Conservation (phyloP, 305 asterid species). For the Rubia balearica region DNA sequence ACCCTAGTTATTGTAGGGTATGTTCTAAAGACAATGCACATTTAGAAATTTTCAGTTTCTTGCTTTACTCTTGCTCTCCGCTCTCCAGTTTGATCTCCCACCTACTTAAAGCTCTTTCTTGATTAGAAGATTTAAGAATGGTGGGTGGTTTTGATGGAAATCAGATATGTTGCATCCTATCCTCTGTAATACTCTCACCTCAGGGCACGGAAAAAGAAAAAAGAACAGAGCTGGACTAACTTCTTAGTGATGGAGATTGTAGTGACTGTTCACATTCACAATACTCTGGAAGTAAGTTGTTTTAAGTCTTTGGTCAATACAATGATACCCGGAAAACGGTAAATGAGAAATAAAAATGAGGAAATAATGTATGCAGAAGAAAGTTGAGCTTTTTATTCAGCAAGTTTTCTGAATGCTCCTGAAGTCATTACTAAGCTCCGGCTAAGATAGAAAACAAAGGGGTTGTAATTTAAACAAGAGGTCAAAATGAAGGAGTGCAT, state of each 20-base stretch:
- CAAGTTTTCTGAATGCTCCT: not conserved
- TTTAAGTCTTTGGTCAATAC: conserved; percentile 6
- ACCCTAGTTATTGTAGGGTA: not conserved
- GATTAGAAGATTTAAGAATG: not conserved
- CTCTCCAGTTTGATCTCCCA: not conserved
- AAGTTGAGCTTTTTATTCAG: not conserved
- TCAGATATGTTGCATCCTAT: not conserved
- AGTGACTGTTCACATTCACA: not conserved
- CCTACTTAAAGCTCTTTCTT: not conserved
- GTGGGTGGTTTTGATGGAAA: not conserved
- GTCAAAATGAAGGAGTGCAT: not conserved
- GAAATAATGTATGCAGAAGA: not conserved
- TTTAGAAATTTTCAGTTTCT: not conserved
- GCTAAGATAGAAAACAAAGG: not conserved
- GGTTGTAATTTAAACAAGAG: not conserved
- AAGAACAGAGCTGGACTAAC: not conserved
- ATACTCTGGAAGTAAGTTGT: conserved; percentile 1
- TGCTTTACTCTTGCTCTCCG: not conserved
- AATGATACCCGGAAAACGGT: not conserved
- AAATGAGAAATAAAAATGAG: not conserved
- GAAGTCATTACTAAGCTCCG: not conserved
- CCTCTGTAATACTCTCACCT: not conserved
- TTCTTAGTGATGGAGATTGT: not conserved
- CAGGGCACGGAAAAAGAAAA: not conserved
- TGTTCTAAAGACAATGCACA: not conserved